phyloP scores from a whole-genome alignment of 495 filamentous ascomycete genomes.

The Aspergillus bridgeri region DNA sequence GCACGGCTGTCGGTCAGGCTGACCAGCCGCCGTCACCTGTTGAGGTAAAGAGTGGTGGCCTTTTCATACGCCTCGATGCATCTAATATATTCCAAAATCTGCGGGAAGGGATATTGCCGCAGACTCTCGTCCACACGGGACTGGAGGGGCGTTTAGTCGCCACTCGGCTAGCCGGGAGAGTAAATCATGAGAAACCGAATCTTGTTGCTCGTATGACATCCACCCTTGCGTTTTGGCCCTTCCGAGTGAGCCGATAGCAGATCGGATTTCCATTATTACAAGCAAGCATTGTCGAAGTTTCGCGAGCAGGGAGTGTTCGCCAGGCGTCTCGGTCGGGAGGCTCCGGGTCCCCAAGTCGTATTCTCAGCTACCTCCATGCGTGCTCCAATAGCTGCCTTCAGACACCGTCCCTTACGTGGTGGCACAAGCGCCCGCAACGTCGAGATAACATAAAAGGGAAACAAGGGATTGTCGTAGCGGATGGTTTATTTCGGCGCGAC shows the following conservation, averaged over 20 bases:
- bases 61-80: conserved; percentile 44
- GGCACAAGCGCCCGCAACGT: conserved; percentile 41
- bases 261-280: conserved; percentile 41
- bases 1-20: conserved; percentile 29
- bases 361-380: conserved; percentile 39
- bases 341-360: conserved; percentile 39
- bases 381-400: conserved; percentile 40
- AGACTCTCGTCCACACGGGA: conserved; percentile 30
- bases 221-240: conserved; percentile 30
- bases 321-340: conserved; percentile 18
- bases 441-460: conserved; percentile 39
- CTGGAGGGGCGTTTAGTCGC: conserved; percentile 31
- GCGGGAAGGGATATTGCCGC: conserved; percentile 26
- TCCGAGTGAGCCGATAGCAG: conserved; percentile 35
- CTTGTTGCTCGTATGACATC: conserved; percentile 33
- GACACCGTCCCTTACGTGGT: conserved; percentile 38
- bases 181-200: conserved; percentile 32
- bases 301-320: conserved; percentile 27
- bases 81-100: conserved; percentile 36
- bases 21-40: conserved; percentile 33
- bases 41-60: conserved; percentile 38
- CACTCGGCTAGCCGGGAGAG: conserved; percentile 32
- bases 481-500: conserved; percentile 35
- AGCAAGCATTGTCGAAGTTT: conserved; percentile 37
- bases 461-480: conserved; percentile 39